A percentile compares a stretch with the other conserved stretches of the same genome.
These are phyloP conservation scores for Paxillus ammoniavirescens DNA, from an alignment of 768 basidiomycete species.

Conservation along the genomic window DNA sequence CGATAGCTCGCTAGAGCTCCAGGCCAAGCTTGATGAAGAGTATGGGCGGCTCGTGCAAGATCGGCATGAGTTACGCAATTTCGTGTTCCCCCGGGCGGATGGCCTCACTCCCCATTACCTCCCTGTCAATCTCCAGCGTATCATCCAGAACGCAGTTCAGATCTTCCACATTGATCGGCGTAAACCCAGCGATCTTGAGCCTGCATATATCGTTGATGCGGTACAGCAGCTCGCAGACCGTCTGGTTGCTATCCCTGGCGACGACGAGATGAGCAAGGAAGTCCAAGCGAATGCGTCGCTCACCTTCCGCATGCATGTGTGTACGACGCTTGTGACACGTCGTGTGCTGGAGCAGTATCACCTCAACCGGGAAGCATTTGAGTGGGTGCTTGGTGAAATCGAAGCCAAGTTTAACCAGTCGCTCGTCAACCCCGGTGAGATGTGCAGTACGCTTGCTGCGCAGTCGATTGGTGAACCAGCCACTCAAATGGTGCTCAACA, in stretches of 20 bases:
- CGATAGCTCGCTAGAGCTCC: conserved; percentile 78
- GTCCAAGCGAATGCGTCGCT: conserved; percentile 88
- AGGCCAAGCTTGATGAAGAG: conserved; percentile 82
- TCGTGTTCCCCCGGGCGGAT: conserved; percentile 79
- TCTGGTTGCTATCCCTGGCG: conserved; percentile 85
- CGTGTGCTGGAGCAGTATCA: conserved; percentile 87
- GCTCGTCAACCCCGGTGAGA: conserved; percentile 91
- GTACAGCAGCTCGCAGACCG: conserved; percentile 74
- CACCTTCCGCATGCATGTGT: conserved; percentile 90
- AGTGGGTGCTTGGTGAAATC: conserved; percentile 95
- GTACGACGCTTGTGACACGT: conserved; percentile 83
- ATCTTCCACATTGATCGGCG: conserved; percentile 97
- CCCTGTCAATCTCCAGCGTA: conserved; percentile 93
- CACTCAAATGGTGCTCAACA: conserved; percentile 99
- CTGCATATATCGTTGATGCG: conserved; percentile 79
- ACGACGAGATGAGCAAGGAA: conserved; percentile 69
- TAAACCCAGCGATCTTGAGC: conserved; percentile 90
- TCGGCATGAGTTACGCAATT: conserved; percentile 72
- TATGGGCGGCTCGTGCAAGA: conserved; percentile 65
- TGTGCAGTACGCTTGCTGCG: conserved; percentile 97
- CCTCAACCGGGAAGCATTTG: conserved; percentile 89
- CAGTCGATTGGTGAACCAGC: conserved; percentile 99
- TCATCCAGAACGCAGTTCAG: conserved; percentile 92
- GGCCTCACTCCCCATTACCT: conserved; percentile 77
- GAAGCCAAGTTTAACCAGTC: conserved; percentile 96